Conservation (phyloP, 164 flowering plant species). For the Chimonanthus praecox region DNA sequence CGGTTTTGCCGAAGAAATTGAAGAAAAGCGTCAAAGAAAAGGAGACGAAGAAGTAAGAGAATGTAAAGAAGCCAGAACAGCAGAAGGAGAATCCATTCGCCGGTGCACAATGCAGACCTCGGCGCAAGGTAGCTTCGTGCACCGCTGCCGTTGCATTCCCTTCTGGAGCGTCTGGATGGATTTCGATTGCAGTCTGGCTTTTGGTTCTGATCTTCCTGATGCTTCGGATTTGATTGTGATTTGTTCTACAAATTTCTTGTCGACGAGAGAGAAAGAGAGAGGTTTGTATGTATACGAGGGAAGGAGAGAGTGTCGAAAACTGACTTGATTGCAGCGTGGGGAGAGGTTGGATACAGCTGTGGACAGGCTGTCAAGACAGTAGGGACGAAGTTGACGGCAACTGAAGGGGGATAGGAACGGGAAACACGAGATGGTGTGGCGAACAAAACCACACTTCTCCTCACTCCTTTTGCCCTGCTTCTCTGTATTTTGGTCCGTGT, state of each 20-base stretch:
- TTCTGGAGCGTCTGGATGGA: not conserved
- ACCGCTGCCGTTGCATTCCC: not conserved
- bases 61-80: not conserved
- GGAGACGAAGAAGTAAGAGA: not conserved
- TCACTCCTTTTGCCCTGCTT: too few relatives aligned
- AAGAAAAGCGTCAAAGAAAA: not conserved
- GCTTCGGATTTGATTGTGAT: not conserved
- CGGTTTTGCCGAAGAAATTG: too few relatives aligned
- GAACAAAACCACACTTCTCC: too few relatives aligned
- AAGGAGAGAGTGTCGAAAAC: not conserved
- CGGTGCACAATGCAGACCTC: not conserved
- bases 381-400: not conserved
- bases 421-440: too few relatives aligned
- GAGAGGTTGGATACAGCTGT: conserved; percentile 1
- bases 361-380: conserved; percentile 2
- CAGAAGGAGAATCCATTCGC: not conserved
- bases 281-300: not conserved
- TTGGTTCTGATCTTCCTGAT: not conserved
- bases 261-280: not conserved
- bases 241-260: not conserved
- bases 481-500: too few relatives aligned
- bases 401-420: too few relatives aligned
- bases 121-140: not conserved
- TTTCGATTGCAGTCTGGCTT: not conserved
- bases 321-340: not conserved